These are phyloP conservation scores for Gaeumannomyces tritici DNA, from an alignment of 2,329 filamentous ascomycete species.

Conservation along the genomic window DNA sequence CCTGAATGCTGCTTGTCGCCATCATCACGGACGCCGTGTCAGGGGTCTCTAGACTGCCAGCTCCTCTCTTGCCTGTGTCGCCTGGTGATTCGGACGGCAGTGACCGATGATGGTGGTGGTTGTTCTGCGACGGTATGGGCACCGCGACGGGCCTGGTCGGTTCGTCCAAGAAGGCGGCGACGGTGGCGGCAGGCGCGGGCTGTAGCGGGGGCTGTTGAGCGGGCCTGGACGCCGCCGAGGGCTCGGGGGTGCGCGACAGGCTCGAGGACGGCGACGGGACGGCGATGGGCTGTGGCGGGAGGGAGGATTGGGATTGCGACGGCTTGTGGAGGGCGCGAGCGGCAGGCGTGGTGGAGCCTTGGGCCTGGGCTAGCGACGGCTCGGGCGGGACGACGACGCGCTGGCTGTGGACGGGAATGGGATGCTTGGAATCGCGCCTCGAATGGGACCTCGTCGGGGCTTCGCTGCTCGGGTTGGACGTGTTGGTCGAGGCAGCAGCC, in stretches of 20 bases:
- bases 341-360: conserved; percentile 37
- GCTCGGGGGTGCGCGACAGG: conserved; percentile 14
- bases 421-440: conserved; percentile 38
- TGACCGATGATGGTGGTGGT: conserved; percentile 11
- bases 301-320: neutral
- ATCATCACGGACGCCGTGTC: conserved; percentile 30
- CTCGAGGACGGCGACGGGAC: conserved; percentile 14
- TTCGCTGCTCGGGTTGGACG: conserved; percentile 15
- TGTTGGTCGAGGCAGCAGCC: conserved; percentile 13
- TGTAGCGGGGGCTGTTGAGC: conserved; percentile 5
- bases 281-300: conserved; percentile 8
- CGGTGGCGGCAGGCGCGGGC: neutral
- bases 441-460: conserved; percentile 11
- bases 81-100: conserved; percentile 19
- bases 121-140: conserved; percentile 28
- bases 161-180: neutral
- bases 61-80: conserved; percentile 19
- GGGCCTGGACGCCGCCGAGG: conserved; percentile 3
- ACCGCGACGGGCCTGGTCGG: conserved; percentile 52
- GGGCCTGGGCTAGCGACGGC: conserved; percentile 50
- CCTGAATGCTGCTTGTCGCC: conserved; percentile 48
- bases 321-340: conserved; percentile 3
- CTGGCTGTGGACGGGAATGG: conserved; percentile 45
- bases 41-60: conserved; percentile 12
- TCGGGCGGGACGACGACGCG: conserved; percentile 51